These are phyloP conservation scores for Mycena leptocephala DNA, from an alignment of 768 basidiomycete species.

Conservation along the genomic window DNA sequence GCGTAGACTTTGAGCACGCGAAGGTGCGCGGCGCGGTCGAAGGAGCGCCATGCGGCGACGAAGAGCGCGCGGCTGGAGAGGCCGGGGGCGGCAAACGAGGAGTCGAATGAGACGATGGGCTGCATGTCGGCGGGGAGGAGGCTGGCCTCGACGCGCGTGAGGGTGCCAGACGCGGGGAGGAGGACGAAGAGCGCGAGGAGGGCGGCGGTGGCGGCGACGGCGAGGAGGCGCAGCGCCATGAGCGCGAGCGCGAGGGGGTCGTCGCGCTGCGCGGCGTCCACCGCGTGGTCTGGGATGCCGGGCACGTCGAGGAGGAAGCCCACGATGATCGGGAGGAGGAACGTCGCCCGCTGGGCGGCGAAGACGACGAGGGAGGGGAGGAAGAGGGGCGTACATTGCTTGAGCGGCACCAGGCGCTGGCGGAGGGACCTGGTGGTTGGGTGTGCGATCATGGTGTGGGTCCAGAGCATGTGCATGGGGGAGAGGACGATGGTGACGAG, in stretches of 20 bases:
- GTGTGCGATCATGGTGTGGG: conserved; percentile 2
- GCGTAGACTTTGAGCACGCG: conserved; percentile 15
- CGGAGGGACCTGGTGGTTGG: neutral
- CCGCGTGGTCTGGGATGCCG: neutral
- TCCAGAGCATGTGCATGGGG: conserved; percentile 17
- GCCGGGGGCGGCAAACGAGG: neutral
- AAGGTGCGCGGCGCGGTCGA: conserved; percentile 4
- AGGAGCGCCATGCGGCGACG: conserved; percentile 6
- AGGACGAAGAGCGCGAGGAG: neutral
- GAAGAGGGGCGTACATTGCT: neutral
- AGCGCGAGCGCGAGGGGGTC: neutral
- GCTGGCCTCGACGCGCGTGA: conserved; percentile 10
- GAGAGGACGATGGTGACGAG: neutral
- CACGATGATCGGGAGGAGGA: neutral
- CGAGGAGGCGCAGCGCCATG: neutral
- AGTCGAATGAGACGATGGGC: conserved; percentile 10
- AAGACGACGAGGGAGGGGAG: neutral
- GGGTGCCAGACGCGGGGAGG: conserved; percentile 7
- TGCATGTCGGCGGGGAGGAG: conserved; percentile 11
- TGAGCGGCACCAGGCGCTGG: neutral
- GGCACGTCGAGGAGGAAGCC: neutral
- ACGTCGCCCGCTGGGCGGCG: neutral
- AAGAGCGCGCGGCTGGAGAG: neutral
- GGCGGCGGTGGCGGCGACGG: neutral
- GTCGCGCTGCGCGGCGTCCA: neutral